Evolutionary conservation across 257 asterid species (phyloP).

Genomic region (Nicotiana knightiana): DNA sequence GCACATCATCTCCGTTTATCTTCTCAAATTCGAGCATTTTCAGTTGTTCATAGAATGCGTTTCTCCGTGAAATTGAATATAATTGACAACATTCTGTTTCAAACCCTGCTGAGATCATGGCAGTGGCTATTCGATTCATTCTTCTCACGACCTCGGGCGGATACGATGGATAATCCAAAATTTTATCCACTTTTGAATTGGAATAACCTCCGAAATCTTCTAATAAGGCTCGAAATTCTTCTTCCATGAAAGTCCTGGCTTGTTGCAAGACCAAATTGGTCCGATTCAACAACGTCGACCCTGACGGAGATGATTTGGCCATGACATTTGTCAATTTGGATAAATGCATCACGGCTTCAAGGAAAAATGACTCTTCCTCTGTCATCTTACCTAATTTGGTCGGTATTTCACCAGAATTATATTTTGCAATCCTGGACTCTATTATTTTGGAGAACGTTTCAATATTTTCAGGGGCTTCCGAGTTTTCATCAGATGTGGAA

Average conservation of each 20-base stretch:
- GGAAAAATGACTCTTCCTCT: slow-evolving; percentile 47
- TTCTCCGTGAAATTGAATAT: slow-evolving; percentile 53
- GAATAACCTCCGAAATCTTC: slow-evolving; percentile 33
- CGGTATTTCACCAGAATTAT: slow-evolving; percentile 18
- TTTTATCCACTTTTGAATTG: neutral
- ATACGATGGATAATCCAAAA: slow-evolving; percentile 34
- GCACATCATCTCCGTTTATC: slow-evolving; percentile 62
- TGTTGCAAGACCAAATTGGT: slow-evolving; percentile 51
- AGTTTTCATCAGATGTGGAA: slow-evolving; percentile 32
- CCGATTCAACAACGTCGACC: slow-evolving; percentile 28
- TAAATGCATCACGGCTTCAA: slow-evolving; percentile 47
- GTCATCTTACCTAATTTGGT: slow-evolving; percentile 24
- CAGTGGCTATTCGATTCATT: slow-evolving; percentile 43
- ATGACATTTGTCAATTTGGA: slow-evolving; percentile 38
- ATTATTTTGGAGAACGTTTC: slow-evolving; percentile 33
- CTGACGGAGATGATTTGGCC: slow-evolving; percentile 41
- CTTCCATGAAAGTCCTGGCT: slow-evolving; percentile 77
- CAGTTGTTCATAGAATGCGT: slow-evolving; percentile 41
- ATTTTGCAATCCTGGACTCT: slow-evolving; percentile 42
- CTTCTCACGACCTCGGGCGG: slow-evolving; percentile 30
- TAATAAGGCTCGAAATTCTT: slow-evolving; percentile 48
- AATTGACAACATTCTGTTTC: slow-evolving; percentile 67
- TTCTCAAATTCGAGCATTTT: slow-evolving; percentile 54
- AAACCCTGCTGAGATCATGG: slow-evolving; percentile 72
- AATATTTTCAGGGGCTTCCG: slow-evolving; percentile 39